These are phyloP conservation scores for Ceratobasidium sp. DNA, from an alignment of 1,284 basidiomycete species.

Conservation along the genomic window DNA sequence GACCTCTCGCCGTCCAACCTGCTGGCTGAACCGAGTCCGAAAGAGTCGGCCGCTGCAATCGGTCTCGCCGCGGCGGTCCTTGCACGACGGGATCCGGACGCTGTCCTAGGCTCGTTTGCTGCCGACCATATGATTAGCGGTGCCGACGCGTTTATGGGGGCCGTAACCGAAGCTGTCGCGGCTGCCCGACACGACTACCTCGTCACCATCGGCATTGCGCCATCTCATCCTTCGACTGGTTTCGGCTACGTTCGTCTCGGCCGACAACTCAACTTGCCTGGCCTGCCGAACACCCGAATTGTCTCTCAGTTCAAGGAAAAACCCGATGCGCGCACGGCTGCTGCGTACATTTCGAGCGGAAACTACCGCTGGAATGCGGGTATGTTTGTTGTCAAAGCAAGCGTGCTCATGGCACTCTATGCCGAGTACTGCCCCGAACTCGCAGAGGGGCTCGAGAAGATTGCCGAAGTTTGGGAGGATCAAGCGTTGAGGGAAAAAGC, in stretches of 20 bases:
- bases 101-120: slow-evolving; percentile 82
- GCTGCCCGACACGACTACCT: slow-evolving; percentile 77
- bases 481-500: slow-evolving; percentile 60
- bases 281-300: slow-evolving; percentile 77
- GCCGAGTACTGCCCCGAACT: slow-evolving; percentile 75
- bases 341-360: slow-evolving; percentile 81
- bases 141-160: slow-evolving; percentile 80
- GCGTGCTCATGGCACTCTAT: slow-evolving; percentile 70
- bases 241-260: slow-evolving; percentile 85
- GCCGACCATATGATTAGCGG: slow-evolving; percentile 90
- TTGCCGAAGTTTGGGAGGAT: slow-evolving; percentile 74
- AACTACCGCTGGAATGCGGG: slow-evolving; percentile 87
- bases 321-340: slow-evolving; percentile 81
- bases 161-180: slow-evolving; percentile 82
- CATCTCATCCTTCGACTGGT: slow-evolving; percentile 81
- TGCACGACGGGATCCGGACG: slow-evolving; percentile 71
- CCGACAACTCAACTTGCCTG: slow-evolving; percentile 65
- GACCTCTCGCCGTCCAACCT: slow-evolving; percentile 70
- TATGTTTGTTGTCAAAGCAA: slow-evolving; percentile 83
- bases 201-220: slow-evolving; percentile 85
- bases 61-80: slow-evolving; percentile 86
- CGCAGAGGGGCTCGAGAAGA: slow-evolving; percentile 66
- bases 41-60: slow-evolving; percentile 86
- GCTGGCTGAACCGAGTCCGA: slow-evolving; percentile 80
- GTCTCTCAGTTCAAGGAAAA: slow-evolving; percentile 86